These are phyloP conservation scores for Emericellopsis cladophorae DNA, from an alignment of 2,329 filamentous ascomycete genomes.

Conservation along the genomic window DNA sequence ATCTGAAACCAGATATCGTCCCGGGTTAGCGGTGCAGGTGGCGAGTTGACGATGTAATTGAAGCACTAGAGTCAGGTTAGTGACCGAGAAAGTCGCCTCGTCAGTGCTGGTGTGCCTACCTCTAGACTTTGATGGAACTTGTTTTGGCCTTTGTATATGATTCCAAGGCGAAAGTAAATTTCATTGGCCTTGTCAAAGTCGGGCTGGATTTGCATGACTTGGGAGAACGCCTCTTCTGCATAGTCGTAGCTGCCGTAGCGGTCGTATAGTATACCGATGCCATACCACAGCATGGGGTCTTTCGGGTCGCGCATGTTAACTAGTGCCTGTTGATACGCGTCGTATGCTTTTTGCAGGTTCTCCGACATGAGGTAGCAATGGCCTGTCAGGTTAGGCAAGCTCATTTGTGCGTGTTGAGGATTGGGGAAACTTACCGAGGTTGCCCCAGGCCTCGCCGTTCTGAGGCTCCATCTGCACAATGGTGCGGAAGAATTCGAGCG, in stretches of 20 bases:
- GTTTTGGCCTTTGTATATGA: slow-evolving; percentile 97
- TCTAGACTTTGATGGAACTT: slow-evolving; percentile 89
- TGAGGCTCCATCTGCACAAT: slow-evolving; percentile 81
- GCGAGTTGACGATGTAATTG: slow-evolving; percentile 91
- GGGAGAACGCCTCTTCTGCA: slow-evolving; percentile 93
- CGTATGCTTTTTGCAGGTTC: slow-evolving; percentile 90
- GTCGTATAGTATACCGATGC: slow-evolving; percentile 95
- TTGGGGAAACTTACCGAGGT: slow-evolving; percentile 51
- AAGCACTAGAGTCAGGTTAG: slow-evolving; percentile 56
- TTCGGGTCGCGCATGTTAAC: slow-evolving; percentile 63
- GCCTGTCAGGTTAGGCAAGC: slow-evolving; percentile 35
- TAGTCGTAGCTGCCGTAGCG: slow-evolving; percentile 93
- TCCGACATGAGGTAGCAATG: slow-evolving; percentile 99
- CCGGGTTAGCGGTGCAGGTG: slow-evolving; percentile 82
- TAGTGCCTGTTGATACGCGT: slow-evolving; percentile 88
- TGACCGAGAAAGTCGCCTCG: background rate
- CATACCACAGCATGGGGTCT: slow-evolving; percentile 98
- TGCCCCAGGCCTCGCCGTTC: slow-evolving; percentile 95
- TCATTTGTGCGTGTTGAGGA: background rate
- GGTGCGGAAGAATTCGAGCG: slow-evolving; percentile 82
- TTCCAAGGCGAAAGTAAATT: slow-evolving; percentile 97
- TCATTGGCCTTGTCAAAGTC: slow-evolving; percentile 98
- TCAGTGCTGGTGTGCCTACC: slow-evolving; percentile 33
- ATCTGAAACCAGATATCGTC: slow-evolving; percentile 99
- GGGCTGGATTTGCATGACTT: slow-evolving; percentile 97